A percentile compares a stretch with the other conserved stretches of the same genome.
These are phyloP conservation scores for Mycena kentingensis DNA, from an alignment of 768 basidiomycete species.

Conservation along the genomic window DNA sequence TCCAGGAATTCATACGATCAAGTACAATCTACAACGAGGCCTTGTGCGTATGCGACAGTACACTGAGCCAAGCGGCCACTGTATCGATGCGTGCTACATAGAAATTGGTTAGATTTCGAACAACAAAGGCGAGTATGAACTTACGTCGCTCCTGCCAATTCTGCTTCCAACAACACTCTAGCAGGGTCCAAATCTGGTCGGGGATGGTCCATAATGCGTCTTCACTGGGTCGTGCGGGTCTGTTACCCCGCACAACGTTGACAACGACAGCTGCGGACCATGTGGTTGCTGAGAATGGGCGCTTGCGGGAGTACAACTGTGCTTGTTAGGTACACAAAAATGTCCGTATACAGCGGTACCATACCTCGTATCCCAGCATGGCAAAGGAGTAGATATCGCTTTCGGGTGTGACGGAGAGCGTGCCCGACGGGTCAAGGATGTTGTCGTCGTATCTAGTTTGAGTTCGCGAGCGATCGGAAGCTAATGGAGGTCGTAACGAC, in stretches of 20 bases:
- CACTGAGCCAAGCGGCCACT: conserved; percentile 2
- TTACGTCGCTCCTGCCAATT: conserved; percentile 10
- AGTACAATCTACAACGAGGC: too few relatives aligned
- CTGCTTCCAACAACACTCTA: conserved; percentile 13
- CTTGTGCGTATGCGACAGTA: background rate
- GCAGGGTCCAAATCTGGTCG: conserved; percentile 11
- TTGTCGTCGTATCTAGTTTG: background rate
- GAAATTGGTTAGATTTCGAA: background rate
- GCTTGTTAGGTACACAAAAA: too few relatives aligned
- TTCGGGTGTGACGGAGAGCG: conserved; percentile 11
- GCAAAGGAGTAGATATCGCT: conserved; percentile 37
- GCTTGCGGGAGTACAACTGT: conserved; percentile 16
- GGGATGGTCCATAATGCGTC: conserved; percentile 5
- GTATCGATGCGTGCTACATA: background rate
- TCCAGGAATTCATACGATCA: too few relatives aligned
- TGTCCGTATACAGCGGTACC: background rate
- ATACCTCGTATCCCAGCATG: conserved; percentile 35
- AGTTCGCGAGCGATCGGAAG: conserved; percentile 5
- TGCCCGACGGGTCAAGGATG: background rate
- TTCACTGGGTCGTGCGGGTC: background rate
- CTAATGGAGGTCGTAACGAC: conserved; percentile 1
- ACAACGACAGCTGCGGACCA: conserved; percentile 11
- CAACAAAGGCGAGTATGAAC: background rate
- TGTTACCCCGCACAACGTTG: conserved; percentile 5
- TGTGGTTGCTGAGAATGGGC: conserved; percentile 6